These are phyloP conservation scores for Aspergillaceae sp. DNA, from an alignment of 2,329 filamentous ascomycete species.

Conservation along the genomic window DNA sequence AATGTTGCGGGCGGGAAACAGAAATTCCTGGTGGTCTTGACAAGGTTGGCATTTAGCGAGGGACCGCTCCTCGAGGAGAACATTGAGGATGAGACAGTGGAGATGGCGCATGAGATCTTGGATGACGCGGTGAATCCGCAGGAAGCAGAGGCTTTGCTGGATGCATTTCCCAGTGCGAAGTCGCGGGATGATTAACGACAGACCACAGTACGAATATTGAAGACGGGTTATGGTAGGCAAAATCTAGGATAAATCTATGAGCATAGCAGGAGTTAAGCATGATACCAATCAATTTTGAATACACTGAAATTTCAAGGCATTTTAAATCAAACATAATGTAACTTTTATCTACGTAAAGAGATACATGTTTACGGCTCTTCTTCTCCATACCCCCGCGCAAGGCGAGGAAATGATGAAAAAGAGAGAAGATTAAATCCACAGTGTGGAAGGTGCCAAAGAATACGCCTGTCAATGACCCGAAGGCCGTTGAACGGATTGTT, in stretches of 20 bases:
- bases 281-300: no score
- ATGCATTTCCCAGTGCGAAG: constrained; percentile 35
- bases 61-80: constrained; percentile 67
- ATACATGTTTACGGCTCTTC: constrained; percentile 5
- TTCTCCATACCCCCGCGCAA: constrained; percentile 30
- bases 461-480: constrained; percentile 42
- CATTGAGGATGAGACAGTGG: constrained; percentile 67
- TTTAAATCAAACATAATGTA: background rate
- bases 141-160: constrained; percentile 55
- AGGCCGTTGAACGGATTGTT: constrained; percentile 42
- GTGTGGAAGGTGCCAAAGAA: constrained; percentile 41
- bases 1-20: constrained; percentile 65
- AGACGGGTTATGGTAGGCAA: no score
- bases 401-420: constrained; percentile 37
- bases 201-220: constrained; percentile 1
- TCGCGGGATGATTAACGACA: constrained; percentile 9
- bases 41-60: constrained; percentile 76
- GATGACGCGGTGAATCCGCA: constrained; percentile 75
- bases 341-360: background rate
- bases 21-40: constrained; percentile 72
- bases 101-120: constrained; percentile 72
- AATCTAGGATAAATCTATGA: no score
- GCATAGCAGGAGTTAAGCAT: no score
- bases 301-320: no score
- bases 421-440: constrained; percentile 9